phyloP scores from a whole-genome alignment of 495 filamentous ascomycete species.

The Pyronema domesticum region DNA sequence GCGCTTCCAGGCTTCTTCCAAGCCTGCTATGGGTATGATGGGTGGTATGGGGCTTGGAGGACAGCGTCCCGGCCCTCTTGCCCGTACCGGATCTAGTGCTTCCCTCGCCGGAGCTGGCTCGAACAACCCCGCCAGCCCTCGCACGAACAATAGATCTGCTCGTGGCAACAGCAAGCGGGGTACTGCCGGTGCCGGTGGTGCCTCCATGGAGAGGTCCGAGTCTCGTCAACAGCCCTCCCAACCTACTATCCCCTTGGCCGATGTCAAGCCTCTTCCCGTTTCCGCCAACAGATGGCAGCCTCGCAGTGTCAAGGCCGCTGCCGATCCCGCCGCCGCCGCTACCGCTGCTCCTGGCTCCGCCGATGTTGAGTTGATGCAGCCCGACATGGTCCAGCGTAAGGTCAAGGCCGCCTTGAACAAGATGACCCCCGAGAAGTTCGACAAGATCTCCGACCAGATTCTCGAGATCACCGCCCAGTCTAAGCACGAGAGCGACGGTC shows the following conservation, averaged over 20 bases:
- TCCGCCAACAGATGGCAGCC: constrained; percentile 77
- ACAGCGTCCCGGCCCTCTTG: constrained; percentile 27
- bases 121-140: constrained; percentile 34
- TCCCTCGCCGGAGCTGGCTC: constrained; percentile 25
- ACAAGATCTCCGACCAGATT: constrained; percentile 85
- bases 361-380: constrained; percentile 47
- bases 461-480: constrained; percentile 84
- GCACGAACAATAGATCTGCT: constrained; percentile 33
- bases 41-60: background rate
- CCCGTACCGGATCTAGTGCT: constrained; percentile 37
- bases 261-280: constrained; percentile 59
- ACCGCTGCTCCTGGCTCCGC: constrained; percentile 36
- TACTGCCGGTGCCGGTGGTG: constrained; percentile 28
- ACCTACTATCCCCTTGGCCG: constrained; percentile 78
- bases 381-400: constrained; percentile 92
- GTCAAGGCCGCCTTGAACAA: constrained; percentile 97
- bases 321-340: constrained; percentile 19
- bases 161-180: constrained; percentile 48
- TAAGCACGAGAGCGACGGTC: constrained; percentile 83
- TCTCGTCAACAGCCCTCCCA: constrained; percentile 43
- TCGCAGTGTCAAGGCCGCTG: constrained; percentile 39
- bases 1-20: constrained; percentile 12
- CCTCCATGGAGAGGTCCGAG: constrained; percentile 32
- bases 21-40: background rate
- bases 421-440: constrained; percentile 99